Evolutionary conservation across 2,329 filamentous ascomycete genomes (phyloP).

Genomic region (Epichloe elymi): DNA sequence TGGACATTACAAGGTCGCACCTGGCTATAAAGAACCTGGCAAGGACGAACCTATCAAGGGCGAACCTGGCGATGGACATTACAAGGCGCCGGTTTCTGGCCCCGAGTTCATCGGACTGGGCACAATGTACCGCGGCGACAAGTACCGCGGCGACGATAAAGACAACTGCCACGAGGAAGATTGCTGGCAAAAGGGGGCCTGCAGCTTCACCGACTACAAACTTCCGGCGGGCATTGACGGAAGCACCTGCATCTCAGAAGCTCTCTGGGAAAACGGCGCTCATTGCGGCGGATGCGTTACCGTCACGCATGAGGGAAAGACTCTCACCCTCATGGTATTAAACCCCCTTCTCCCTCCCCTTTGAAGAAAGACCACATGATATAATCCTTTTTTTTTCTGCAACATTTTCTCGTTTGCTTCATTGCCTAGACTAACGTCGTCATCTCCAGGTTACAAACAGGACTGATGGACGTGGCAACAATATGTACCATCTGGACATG

Average conservation of each 20-base stretch:
- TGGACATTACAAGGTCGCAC: too few relatives aligned
- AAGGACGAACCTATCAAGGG: too few relatives aligned
- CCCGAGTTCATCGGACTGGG: not conserved
- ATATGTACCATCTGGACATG: not conserved
- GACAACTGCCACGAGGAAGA: not conserved
- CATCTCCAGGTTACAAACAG: not conserved
- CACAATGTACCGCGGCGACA: not conserved
- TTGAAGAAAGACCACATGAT: not conserved
- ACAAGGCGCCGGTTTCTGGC: too few relatives aligned
- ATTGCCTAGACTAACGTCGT: not conserved
- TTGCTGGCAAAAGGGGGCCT: not conserved
- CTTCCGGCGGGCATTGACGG: not conserved
- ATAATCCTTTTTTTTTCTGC: not conserved
- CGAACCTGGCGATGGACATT: too few relatives aligned
- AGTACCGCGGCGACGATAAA: too few relatives aligned
- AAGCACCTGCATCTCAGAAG: not conserved
- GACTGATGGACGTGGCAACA: not conserved
- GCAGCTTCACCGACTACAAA: not conserved
- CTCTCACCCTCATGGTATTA: not conserved
- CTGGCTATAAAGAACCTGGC: too few relatives aligned
- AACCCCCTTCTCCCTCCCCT: not conserved
- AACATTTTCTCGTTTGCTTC: too few relatives aligned
- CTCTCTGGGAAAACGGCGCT: not conserved
- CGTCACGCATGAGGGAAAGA: not conserved
- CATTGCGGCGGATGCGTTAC: not conserved